These are phyloP conservation scores for Serpula lacrymans DNA, from an alignment of 768 basidiomycete genomes.

Conservation along the genomic window DNA sequence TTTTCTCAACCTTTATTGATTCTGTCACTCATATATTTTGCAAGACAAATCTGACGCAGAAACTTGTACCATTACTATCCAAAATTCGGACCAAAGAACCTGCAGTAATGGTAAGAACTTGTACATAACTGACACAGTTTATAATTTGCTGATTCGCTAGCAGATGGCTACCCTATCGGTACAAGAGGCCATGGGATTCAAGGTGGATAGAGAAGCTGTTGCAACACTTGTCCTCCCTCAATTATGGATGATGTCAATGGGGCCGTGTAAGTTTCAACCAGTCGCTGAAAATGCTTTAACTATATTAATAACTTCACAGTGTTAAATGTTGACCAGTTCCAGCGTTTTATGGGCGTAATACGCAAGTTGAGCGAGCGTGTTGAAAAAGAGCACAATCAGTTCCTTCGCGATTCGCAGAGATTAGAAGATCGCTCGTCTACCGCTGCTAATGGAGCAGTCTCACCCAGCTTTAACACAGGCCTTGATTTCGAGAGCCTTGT, in stretches of 20 bases:
- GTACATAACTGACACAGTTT: not conserved
- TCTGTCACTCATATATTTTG: conserved; percentile 1
- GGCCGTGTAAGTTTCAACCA: conserved; percentile 60
- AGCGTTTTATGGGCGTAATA: conserved; percentile 87
- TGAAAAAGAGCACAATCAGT: conserved; percentile 89
- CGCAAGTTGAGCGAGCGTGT: conserved; percentile 79
- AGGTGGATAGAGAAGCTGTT: conserved; percentile 90
- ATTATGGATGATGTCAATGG: conserved; percentile 97
- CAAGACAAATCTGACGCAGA: conserved; percentile 86
- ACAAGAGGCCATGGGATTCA: conserved; percentile 95
- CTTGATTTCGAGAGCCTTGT: conserved; percentile 89
- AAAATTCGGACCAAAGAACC: conserved; percentile 97
- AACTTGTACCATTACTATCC: conserved; percentile 89
- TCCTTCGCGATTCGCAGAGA: conserved; percentile 88
- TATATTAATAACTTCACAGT: conserved; percentile 42
- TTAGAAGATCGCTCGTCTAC: conserved; percentile 74
- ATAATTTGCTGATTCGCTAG: conserved; percentile 1
- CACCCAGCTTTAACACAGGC: conserved; percentile 38
- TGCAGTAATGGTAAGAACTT: conserved; percentile 85
- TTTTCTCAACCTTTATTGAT: not conserved
- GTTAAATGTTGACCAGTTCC: conserved; percentile 83
- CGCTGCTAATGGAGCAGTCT: conserved; percentile 38
- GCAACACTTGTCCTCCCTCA: conserved; percentile 87
- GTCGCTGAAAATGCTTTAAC: no score
- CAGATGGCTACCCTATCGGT: conserved; percentile 87